Evolutionary conservation across 768 basidiomycete genomes (phyloP).

Genomic region (Lanmaoa rubissima): DNA sequence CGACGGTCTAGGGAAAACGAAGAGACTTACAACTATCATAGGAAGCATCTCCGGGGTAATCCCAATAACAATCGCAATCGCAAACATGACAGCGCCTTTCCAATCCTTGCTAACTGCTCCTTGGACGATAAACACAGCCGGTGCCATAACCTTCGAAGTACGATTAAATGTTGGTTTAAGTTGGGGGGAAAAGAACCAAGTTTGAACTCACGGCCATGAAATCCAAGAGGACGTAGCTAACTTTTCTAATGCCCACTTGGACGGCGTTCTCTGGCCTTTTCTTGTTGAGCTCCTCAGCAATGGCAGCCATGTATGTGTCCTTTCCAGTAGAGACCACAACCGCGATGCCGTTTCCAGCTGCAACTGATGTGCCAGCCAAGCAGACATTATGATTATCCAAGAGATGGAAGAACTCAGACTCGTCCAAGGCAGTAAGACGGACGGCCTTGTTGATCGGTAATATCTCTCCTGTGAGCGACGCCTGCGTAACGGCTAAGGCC

Average conservation of each 20-base stretch:
- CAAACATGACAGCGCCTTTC: constrained; percentile 32
- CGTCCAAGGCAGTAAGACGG: constrained; percentile 14
- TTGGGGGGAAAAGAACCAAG: background rate
- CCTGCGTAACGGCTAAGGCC: constrained; percentile 34
- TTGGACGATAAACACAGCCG: constrained; percentile 29
- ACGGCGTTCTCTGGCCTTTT: constrained; percentile 34
- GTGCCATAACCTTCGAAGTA: constrained; percentile 28
- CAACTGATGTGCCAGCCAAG: constrained; percentile 35
- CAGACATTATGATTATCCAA: constrained; percentile 34
- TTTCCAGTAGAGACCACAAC: constrained; percentile 33
- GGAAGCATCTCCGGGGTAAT: constrained; percentile 35
- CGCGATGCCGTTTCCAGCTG: constrained; percentile 32
- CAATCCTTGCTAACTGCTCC: constrained; percentile 33
- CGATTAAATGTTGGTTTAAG: background rate
- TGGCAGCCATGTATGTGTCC: constrained; percentile 36
- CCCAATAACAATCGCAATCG: constrained; percentile 31
- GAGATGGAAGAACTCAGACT: constrained; percentile 26
- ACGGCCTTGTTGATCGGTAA: constrained; percentile 33
- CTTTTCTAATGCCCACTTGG: constrained; percentile 33
- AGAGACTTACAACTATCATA: constrained; percentile 30
- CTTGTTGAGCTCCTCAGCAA: constrained; percentile 33
- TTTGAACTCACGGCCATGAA: constrained; percentile 29
- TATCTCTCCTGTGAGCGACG: constrained; percentile 37
- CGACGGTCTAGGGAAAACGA: background rate
- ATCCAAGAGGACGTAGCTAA: constrained; percentile 32